Conservation (phyloP, 306 rosid genomes). For the Cicer judaicum region DNA sequence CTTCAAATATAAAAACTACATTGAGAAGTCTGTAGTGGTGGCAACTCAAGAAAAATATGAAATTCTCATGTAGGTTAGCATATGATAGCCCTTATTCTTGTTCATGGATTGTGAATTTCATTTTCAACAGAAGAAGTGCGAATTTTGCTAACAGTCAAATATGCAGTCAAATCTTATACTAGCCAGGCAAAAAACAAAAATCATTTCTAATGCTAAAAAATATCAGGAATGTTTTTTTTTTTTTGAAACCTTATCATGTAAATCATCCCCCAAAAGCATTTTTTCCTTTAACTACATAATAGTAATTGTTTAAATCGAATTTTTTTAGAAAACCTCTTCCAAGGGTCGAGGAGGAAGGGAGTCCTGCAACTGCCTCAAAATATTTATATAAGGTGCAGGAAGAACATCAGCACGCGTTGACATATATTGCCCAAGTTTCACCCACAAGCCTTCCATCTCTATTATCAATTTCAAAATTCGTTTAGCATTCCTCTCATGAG, state of each 20-base stretch:
- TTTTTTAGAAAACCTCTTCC: slow-evolving; percentile 67
- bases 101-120: slow-evolving; percentile 31
- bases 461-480: slow-evolving; percentile 76
- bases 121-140: slow-evolving; percentile 35
- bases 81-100: slow-evolving; percentile 31
- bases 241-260: slow-evolving; percentile 2
- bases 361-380: slow-evolving; percentile 90
- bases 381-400: slow-evolving; percentile 77
- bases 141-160: slow-evolving; percentile 24
- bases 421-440: slow-evolving; percentile 95
- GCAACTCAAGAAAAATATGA: slow-evolving; percentile 26
- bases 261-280: slow-evolving; percentile 25
- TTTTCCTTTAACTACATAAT: background rate
- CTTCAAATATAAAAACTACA: slow-evolving; percentile 54
- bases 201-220: background rate
- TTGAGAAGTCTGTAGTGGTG: slow-evolving; percentile 43
- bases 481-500: slow-evolving; percentile 92
- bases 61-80: slow-evolving; percentile 16
- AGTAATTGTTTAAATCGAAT: background rate
- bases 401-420: slow-evolving; percentile 99
- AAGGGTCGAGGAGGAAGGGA: slow-evolving; percentile 97
- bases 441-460: slow-evolving; percentile 98
- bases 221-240: background rate
- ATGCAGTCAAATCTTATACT: slow-evolving; percentile 13
- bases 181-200: slow-evolving; percentile 23